Percentiles rank a stretch among this genome's conserved stretches.
Conservation (phyloP, 768 basidiomycete species). For the Sarcomyxa edulis region DNA sequence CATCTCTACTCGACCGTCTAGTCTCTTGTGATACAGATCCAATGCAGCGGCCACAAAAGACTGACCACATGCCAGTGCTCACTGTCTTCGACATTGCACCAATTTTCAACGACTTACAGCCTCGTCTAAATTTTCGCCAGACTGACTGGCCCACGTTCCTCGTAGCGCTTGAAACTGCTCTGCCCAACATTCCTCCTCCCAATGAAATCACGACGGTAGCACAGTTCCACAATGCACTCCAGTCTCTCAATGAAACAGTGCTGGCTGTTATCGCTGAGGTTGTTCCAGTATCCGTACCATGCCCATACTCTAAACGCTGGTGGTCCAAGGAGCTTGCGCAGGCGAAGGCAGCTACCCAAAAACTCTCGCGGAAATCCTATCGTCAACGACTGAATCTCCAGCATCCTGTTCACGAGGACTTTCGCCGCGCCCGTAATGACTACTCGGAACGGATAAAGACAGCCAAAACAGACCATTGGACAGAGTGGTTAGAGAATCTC, state of each 20-base stretch:
- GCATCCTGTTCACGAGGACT: not conserved
- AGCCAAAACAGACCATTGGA: conserved; percentile 14
- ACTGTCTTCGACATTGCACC: conserved; percentile 15
- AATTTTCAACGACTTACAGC: not conserved
- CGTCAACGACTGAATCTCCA: not conserved
- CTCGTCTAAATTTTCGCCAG: not conserved
- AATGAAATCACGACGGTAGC: not conserved
- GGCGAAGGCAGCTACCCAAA: not conserved
- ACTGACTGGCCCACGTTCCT: not conserved
- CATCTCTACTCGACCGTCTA: conserved; percentile 9
- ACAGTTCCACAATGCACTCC: not conserved
- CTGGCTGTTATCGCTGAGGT: not conserved
- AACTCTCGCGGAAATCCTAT: not conserved
- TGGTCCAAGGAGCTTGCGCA: conserved; percentile 3
- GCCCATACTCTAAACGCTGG: conserved; percentile 2
- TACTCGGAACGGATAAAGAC: not conserved
- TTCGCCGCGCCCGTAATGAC: conserved; percentile 7
- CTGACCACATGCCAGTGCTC: conserved; percentile 29
- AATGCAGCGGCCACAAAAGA: conserved; percentile 6
- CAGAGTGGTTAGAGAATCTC: conserved; percentile 12
- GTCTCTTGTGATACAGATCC: conserved; percentile 17
- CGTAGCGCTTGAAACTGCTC: not conserved
- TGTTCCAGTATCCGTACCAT: conserved; percentile 1
- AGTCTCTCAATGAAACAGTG: not conserved
- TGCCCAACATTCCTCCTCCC: not conserved